Evolutionary conservation across 305 asterid genomes (phyloP), one percentile per base, ranked within the genome.

Genomic region (Andrographis paniculata): DNA sequence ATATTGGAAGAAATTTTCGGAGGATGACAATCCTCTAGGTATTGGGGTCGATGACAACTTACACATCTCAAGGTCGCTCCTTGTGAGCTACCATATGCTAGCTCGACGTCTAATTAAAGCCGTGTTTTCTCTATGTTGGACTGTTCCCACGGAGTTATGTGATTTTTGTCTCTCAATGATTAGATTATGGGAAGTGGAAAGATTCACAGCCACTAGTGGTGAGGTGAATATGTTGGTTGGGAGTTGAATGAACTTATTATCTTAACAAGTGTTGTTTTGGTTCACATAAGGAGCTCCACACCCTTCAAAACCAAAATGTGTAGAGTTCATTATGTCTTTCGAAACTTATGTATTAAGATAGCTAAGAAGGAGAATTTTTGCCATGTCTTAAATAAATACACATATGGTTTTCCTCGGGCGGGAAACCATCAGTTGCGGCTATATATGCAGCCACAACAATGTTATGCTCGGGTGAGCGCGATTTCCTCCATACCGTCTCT

Each of bases 291-390:
- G 39, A 50, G 49, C 17, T 20, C 53, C 9, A 14, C 5, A 37
- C 1, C 8, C 0, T 45, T 53, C 8, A 19, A 15, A 28, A 56
- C 20, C 6, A 60, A 46, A 35, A 18, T 45, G 0, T 60, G 64
- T 39, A 42, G 39, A 0, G 17, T 66, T 14, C 52, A 55, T 51
- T 50, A 33, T 22, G 21, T 42, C 6, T 53, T 39, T 41, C 33
- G 59, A 14, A 33, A 58, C 20, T 19, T 61, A 0, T 30, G 53
- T 6, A 5, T 40, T 12, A 33, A 18, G n/a, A 41, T 49, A 45
- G 73, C 69, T 2, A 17, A 22, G 37, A 39, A 54, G 10, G 59
- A 48, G 14, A 58, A 39, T 38, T 36, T 58, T 14, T 57, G 43
- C 20, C 51, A 14, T 3, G 48, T 42, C 18, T 16, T 54, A 11